Percentiles rank a stretch among this genome's conserved stretches.
These are phyloP conservation scores for Kwoniella pini DNA, from an alignment of 768 basidiomycete genomes.

Conservation along the genomic window DNA sequence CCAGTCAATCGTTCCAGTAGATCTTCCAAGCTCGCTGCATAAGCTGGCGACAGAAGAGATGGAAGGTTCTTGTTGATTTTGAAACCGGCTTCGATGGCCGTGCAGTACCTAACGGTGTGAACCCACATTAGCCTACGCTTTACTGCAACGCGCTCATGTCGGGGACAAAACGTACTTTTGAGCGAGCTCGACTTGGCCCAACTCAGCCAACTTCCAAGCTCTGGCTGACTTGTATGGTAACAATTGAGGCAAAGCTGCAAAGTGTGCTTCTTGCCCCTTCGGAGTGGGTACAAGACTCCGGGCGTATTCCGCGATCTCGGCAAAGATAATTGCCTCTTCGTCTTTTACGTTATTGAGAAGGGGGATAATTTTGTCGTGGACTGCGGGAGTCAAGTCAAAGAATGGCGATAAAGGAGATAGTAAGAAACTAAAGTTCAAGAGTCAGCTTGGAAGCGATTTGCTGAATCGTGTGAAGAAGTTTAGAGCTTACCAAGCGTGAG, in stretches of 20 bases:
- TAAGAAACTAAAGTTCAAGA: constrained; percentile 67
- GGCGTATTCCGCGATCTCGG: constrained; percentile 91
- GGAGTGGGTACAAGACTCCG: constrained; percentile 68
- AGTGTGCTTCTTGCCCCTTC: constrained; percentile 80
- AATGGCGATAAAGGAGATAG: constrained; percentile 81
- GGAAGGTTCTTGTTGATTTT: constrained; percentile 59
- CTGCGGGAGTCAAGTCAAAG: constrained; percentile 69
- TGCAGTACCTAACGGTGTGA: constrained; percentile 95
- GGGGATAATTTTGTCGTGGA: constrained; percentile 67
- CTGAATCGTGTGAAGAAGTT: no score
- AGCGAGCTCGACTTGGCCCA: constrained; percentile 74
- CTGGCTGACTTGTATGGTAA: constrained; percentile 84
- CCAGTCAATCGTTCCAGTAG: constrained; percentile 70
- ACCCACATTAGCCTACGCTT: no score
- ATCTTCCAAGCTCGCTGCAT: constrained; percentile 73
- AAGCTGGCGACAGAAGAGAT: constrained; percentile 65
- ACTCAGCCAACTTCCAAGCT: constrained; percentile 73
- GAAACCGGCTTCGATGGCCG: constrained; percentile 70
- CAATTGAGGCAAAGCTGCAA: constrained; percentile 76
- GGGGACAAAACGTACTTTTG: constrained; percentile 62
- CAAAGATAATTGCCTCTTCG: constrained; percentile 72
- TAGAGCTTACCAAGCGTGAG: constrained; percentile 78
- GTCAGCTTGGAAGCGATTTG: constrained; percentile 8
- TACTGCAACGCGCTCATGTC: no score
- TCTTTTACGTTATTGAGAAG: constrained; percentile 58